Evolutionary conservation across 2,329 filamentous ascomycete genomes (phyloP).

Genomic region (Pseudocercospora ulei): DNA sequence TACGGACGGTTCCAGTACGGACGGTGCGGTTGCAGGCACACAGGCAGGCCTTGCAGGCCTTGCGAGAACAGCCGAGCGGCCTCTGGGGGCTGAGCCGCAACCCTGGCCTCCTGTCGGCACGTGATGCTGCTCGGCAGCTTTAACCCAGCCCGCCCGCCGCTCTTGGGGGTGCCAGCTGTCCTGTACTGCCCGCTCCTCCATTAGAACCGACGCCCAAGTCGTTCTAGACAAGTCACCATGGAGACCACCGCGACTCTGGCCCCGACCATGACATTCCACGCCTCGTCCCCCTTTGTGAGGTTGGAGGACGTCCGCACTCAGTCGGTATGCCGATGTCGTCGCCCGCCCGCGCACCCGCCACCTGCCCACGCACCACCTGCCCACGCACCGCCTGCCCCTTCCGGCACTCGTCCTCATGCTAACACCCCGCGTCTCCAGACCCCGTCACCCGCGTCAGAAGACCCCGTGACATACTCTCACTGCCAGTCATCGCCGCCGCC

Average conservation of each 20-base stretch:
- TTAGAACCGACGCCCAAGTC: conserved; percentile 5
- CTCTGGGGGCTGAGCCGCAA: too few species aligned
- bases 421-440: background rate
- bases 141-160: too few species aligned
- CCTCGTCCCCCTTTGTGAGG: background rate
- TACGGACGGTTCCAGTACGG: too few species aligned
- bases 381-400: too few species aligned
- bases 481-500: conserved; percentile 23
- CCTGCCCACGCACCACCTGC: too few species aligned
- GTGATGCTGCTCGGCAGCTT: too few species aligned
- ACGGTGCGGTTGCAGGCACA: too few species aligned
- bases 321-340: background rate
- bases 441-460: background rate
- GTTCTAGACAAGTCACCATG: conserved; percentile 6
- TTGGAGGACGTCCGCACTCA: background rate
- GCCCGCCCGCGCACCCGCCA: background rate
- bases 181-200: background rate
- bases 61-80: too few species aligned
- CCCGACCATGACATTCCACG: background rate
- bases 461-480: background rate
- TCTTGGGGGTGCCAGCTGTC: conserved; percentile 2
- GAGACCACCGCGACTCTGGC: background rate
- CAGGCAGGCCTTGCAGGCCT: too few species aligned
- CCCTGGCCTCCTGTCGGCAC: too few species aligned
- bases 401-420: background rate